Base-by-base conservation (phyloP, 768 basidiomycete genomes). In the Cantharellus cinnabarinus region DNA sequence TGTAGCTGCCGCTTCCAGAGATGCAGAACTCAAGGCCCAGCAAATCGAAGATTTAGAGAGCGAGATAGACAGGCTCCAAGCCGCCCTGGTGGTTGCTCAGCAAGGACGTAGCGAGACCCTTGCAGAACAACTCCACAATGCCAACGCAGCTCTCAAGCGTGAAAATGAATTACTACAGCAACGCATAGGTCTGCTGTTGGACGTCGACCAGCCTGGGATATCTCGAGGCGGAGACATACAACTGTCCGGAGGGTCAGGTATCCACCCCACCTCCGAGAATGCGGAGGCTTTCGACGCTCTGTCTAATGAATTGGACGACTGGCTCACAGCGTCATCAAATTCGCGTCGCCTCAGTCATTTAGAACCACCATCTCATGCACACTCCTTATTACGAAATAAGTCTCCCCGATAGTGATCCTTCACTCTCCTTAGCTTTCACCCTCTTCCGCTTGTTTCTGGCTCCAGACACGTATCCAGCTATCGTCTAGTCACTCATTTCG, bases 111-210 rank as follows among this genome's bases (percentile, higher is more conserved):
- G 85, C 59, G 86, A 89, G 71, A 81, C 83, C 4, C 67, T 82
- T 50, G 68, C 87, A 42, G 89, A 93, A 70, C 83, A 82, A 68
- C 78, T 95, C 62, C 82, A 81, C 68, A 78, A 75, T 68, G 88
- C 94, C 68, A 91, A 90, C 69, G 75, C 78, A 15, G 76, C 72
- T 40, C 79, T 91, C 60, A 81, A 83, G 68, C 79, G 80, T 59
- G 88, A 91, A 70, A 91, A 91, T 68, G 84, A 87, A 66, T 82
- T 89, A 64, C 77, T 91, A 50, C 82, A 83, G n/a, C 87, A 88
- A 68, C 90, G 89, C 76, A 89, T 94, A 64, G 85, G 81, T 59
- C 76, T 93, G 53, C 75, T 94, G 14, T 77, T 94, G 58, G 88
- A 90, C 65, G 88, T 64, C 42, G 62, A 86, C 50, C 84, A 85